Evolutionary conservation across 768 basidiomycete genomes (phyloP).

Genomic region (Kwoniella shandongensis): DNA sequence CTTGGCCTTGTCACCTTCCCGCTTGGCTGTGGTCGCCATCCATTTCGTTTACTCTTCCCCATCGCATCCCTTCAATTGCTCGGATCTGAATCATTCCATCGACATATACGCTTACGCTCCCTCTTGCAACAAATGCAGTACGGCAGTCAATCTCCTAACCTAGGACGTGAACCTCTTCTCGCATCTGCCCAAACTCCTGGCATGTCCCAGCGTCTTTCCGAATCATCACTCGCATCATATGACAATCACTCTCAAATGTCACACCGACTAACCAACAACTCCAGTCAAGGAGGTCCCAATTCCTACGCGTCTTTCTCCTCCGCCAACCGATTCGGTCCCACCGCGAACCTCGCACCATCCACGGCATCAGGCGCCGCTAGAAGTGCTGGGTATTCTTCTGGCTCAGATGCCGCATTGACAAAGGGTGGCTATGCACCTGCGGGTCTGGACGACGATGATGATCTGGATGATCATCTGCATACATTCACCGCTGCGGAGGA

Average conservation of each 20-base stretch:
- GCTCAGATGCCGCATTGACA: conserved; percentile 1
- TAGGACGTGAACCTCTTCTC: conserved; percentile 35
- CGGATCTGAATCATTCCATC: too few relatives aligned
- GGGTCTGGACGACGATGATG: conserved; percentile 39
- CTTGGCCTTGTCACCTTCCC: too few relatives aligned
- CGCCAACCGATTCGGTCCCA: conserved; percentile 28
- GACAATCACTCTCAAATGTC: conserved; percentile 27
- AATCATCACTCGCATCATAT: conserved; percentile 33
- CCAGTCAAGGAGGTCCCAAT: background rate
- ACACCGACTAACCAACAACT: conserved; percentile 12
- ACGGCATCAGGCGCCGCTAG: background rate
- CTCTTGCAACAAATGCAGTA: too few relatives aligned
- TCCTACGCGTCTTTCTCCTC: conserved; percentile 28
- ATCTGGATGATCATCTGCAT: conserved; percentile 51
- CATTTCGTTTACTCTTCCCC: too few relatives aligned
- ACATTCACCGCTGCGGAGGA: conserved; percentile 43
- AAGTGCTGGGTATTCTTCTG: background rate
- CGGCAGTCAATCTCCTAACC: conserved; percentile 26
- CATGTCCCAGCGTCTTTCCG: conserved; percentile 39
- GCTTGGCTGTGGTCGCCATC: too few relatives aligned
- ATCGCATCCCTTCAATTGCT: too few relatives aligned
- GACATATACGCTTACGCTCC: too few relatives aligned
- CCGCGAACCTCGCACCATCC: conserved; percentile 19
- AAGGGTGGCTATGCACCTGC: conserved; percentile 10
- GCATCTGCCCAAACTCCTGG: conserved; percentile 35